Evolutionary conservation across 2,329 filamentous ascomycete species (phyloP).

Genomic region (Monosporascus sp.): DNA sequence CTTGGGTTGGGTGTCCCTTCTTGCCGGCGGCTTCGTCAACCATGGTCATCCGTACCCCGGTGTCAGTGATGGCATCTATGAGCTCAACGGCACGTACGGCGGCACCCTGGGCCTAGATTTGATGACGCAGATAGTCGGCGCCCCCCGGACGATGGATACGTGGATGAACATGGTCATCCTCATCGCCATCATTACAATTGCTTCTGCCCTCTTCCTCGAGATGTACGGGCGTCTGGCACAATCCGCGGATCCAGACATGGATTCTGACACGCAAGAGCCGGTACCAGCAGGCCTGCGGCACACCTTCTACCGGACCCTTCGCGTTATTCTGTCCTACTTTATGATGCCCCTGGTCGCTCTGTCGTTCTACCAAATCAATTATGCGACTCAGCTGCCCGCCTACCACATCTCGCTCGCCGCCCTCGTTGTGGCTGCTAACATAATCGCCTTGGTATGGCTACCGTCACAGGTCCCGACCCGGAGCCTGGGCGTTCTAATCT

Average conservation of each 20-base stretch:
- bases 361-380: slow-evolving; percentile 10
- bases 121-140: slow-evolving; percentile 63
- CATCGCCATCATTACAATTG: slow-evolving; percentile 9
- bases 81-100: slow-evolving; percentile 57
- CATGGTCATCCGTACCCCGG: slow-evolving; percentile 19
- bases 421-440: slow-evolving; percentile 2
- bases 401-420: slow-evolving; percentile 6
- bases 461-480: slow-evolving; percentile 5
- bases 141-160: slow-evolving; percentile 54
- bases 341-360: slow-evolving; percentile 11
- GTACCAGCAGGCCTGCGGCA: slow-evolving; percentile 1
- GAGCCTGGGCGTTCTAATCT: slow-evolving; percentile 8
- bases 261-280: no score
- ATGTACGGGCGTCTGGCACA: slow-evolving; percentile 1
- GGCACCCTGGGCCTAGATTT: slow-evolving; percentile 53
- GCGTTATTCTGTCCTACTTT: slow-evolving; percentile 11
- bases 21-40: slow-evolving; percentile 31
- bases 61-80: slow-evolving; percentile 54
- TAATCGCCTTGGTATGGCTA: slow-evolving; percentile 7
- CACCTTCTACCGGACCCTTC: slow-evolving; percentile 2
- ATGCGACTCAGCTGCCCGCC: slow-evolving; percentile 4
- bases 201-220: slow-evolving; percentile 2
- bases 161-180: slow-evolving; percentile 68
- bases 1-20: slow-evolving; percentile 60
- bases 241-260: neutral